Conservation (phyloP, 805 yeast species). For the Candida incommunis region DNA sequence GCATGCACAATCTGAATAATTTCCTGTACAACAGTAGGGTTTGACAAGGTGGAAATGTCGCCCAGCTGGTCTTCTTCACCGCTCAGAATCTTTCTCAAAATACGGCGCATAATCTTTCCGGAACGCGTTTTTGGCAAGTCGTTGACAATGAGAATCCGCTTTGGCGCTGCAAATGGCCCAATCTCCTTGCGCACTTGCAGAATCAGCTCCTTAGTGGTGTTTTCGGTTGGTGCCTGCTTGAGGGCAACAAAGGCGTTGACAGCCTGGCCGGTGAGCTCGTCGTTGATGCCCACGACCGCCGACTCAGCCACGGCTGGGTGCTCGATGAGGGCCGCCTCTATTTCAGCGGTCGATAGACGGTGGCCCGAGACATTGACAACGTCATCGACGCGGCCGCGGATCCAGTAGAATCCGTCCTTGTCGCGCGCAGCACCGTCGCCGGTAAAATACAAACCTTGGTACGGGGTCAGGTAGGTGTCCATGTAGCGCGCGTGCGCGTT, state of each 20-base stretch:
- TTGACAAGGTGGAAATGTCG: constrained; percentile 68
- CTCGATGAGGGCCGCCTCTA: constrained; percentile 70
- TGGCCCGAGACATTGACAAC: constrained; percentile 82
- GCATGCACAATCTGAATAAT: constrained; percentile 48
- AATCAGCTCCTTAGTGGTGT: constrained; percentile 41
- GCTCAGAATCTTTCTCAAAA: constrained; percentile 70
- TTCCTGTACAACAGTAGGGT: constrained; percentile 64
- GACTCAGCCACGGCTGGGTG: constrained; percentile 58
- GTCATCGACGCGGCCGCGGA: constrained; percentile 76
- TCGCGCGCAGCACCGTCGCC: constrained; percentile 89
- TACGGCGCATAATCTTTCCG: constrained; percentile 91
- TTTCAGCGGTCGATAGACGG: constrained; percentile 78
- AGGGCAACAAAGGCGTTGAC: constrained; percentile 71
- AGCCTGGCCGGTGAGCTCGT: constrained; percentile 78
- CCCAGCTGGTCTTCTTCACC: constrained; percentile 83
- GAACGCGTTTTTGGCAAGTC: constrained; percentile 91
- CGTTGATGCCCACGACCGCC: constrained; percentile 74
- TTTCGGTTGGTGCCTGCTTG: constrained; percentile 27
- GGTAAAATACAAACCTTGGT: constrained; percentile 70
- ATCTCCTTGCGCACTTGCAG: constrained; percentile 71
- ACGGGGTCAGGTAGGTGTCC: constrained; percentile 74
- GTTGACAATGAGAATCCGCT: constrained; percentile 56
- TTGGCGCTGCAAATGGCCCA: constrained; percentile 82
- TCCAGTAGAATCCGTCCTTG: constrained; percentile 74
- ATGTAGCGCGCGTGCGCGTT: constrained; percentile 56